A percentile compares a stretch with the other conserved stretches of the same genome.
Evolutionary conservation across 495 filamentous ascomycete genomes (phyloP).

Genomic region (Podospora sp.): DNA sequence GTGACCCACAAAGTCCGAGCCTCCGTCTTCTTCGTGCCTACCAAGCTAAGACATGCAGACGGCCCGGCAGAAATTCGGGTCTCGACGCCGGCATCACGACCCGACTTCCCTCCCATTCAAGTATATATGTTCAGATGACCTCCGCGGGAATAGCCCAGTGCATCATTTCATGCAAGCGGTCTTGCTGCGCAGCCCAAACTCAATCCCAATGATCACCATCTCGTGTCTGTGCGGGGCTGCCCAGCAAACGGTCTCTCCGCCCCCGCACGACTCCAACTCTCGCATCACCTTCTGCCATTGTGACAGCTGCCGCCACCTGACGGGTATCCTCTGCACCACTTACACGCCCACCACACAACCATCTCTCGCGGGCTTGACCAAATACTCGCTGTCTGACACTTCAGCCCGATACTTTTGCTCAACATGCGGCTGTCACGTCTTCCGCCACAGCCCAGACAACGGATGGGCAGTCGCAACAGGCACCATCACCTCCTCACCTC

Average conservation of each 20-base stretch:
- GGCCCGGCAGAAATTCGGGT: not conserved
- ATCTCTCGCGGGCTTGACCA: conserved; percentile 42
- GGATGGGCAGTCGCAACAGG: conserved; percentile 44
- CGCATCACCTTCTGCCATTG: conserved; percentile 64
- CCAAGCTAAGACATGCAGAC: not conserved
- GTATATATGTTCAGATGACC: not conserved
- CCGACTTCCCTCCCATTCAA: not conserved
- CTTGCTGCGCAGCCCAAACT: not conserved
- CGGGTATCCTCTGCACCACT: conserved; percentile 60
- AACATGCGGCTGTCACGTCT: conserved; percentile 69
- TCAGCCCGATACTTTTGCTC: conserved; percentile 61
- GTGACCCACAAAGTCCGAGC: not conserved
- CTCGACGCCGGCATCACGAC: not conserved
- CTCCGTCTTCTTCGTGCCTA: not conserved
- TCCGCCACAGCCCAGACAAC: conserved; percentile 30
- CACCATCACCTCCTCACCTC: conserved; percentile 29
- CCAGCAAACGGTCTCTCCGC: conserved; percentile 46
- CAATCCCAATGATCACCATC: conserved; percentile 30
- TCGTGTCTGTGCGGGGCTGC: conserved; percentile 61
- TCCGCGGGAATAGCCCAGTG: not conserved
- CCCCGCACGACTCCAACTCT: conserved; percentile 33
- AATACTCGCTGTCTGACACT: conserved; percentile 51
- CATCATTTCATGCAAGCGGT: not conserved
- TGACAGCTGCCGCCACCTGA: conserved; percentile 58
- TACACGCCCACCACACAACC: conserved; percentile 45